Evolutionary conservation across 2,329 filamentous ascomycete species (phyloP), one percentile per base, ranked within the genome.

Genomic region (Calonectria pseudoreteaudii): DNA sequence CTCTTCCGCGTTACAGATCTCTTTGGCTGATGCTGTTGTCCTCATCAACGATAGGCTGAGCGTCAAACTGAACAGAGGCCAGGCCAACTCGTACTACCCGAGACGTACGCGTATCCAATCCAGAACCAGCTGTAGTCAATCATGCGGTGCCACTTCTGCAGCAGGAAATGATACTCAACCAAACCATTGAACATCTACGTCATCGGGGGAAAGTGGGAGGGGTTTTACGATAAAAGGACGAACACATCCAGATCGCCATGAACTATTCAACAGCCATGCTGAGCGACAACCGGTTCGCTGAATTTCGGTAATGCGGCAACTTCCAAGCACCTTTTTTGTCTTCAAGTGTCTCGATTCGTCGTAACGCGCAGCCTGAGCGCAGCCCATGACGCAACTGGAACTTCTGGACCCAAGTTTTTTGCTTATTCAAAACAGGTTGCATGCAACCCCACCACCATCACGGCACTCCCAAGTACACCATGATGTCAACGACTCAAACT

Each of bases 321-420:
- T 41, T 49, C 18, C 52, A 34, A 34, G 47, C 20, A 64, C 26
- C 11, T 49, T 64, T 72, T 52, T 26, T 47, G 31, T n/a, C 44
- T 34, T n/a, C 11, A n/a, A 53, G 47, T n/a, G 26, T 53, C 52
- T 30, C 34, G 14, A 36, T 9, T 56, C 66, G 70, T 72, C 70
- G 68, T 68, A 68, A 47, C 18, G 18, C 53, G 20, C 36, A 23
- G 36, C 36, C 50, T 38, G 47, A n/a, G 11, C 56, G 30, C 34
- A 31, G 50, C 26, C 50, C 71, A 80, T 80, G 78, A 80, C 78
- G 77, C 77, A 79, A 76, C 74, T 71, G 50, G 72, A 74, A 47
- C 70, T 80, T 80, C 74, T 78, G 77, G 74, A 80, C 77, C 66
- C 60, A 47, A 73, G 66, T 52, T 77, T 71, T 53, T 72, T 71